phyloP scores from a whole-genome alignment of 202 grass and related monocot species.

The Eragrostis tef region DNA sequence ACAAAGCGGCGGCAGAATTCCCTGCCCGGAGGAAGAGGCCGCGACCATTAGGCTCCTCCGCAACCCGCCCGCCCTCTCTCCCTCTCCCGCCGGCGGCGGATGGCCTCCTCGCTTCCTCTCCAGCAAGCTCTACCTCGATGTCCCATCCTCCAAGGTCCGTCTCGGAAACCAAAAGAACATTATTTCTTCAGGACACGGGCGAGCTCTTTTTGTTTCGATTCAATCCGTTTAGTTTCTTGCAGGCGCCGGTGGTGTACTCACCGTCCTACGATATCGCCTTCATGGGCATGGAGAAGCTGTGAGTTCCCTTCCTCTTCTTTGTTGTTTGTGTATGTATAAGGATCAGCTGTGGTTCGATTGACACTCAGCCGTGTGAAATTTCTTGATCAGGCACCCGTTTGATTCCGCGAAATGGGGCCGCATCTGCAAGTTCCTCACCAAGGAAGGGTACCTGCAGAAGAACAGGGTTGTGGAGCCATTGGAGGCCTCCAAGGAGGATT shows the following conservation, averaged over 20 bases:
- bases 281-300: conserved; percentile 91
- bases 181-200: not conserved
- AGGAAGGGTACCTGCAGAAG: conserved; percentile 72
- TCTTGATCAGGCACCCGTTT: conserved; percentile 80
- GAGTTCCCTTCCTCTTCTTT: conserved; percentile 22
- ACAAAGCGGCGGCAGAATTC: not conserved
- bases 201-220: not conserved
- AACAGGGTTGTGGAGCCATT: conserved; percentile 68
- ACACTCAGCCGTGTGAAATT: not conserved
- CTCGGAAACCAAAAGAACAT: not conserved
- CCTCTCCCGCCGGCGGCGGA: not conserved
- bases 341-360: not conserved
- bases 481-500: conserved; percentile 83
- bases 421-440: conserved; percentile 68
- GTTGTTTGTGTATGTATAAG: not conserved
- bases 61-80: conserved; percentile 6
- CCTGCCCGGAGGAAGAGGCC: too few species aligned
- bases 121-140: conserved; percentile 95
- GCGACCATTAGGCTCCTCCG: not conserved
- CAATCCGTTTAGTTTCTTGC: conserved; percentile 33
- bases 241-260: conserved; percentile 84
- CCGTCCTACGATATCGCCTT: conserved; percentile 81
- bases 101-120: conserved; percentile 71
- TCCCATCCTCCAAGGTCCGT: conserved; percentile 72
- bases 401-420: conserved; percentile 96